A percentile compares a stretch with the other conserved stretches of the same genome.
phyloP scores from a whole-genome alignment of 169 alveolate genomes.

The Theileria luwenshuni region DNA sequence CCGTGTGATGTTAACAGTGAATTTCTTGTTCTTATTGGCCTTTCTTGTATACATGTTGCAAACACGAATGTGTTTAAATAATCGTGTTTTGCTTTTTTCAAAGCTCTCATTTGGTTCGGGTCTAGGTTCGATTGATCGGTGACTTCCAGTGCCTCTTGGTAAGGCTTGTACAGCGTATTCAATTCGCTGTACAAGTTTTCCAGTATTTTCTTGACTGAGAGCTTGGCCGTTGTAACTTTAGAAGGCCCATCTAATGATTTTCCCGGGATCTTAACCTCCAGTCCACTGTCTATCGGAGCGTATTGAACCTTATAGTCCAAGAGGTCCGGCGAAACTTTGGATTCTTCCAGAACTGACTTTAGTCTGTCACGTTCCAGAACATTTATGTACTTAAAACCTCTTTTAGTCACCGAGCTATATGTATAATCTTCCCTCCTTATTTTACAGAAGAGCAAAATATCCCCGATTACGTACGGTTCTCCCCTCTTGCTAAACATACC shows the following conservation, averaged over 20 bases:
- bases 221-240: slow-evolving; percentile 10
- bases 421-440: slow-evolving; percentile 68
- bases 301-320: slow-evolving; percentile 49
- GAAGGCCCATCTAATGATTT: slow-evolving; percentile 14
- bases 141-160: neutral
- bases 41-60: slow-evolving; percentile 36
- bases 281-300: slow-evolving; percentile 13
- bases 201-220: slow-evolving; percentile 22
- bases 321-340: slow-evolving; percentile 54
- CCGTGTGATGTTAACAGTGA: slow-evolving; percentile 56
- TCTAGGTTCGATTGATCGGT: no score
- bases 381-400: slow-evolving; percentile 78
- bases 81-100: slow-evolving; percentile 23
- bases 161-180: neutral
- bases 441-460: slow-evolving; percentile 25
- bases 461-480: slow-evolving; percentile 59
- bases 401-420: slow-evolving; percentile 66
- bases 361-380: slow-evolving; percentile 73
- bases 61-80: slow-evolving; percentile 31
- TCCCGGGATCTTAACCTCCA: slow-evolving; percentile 9
- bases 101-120: neutral
- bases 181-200: slow-evolving; percentile 17
- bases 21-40: slow-evolving; percentile 57
- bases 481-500: slow-evolving; percentile 64
- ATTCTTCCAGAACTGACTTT: slow-evolving; percentile 64